Evolutionary conservation across 2,329 filamentous ascomycete species (phyloP).

Genomic region (Hymenoscyphus occultus): DNA sequence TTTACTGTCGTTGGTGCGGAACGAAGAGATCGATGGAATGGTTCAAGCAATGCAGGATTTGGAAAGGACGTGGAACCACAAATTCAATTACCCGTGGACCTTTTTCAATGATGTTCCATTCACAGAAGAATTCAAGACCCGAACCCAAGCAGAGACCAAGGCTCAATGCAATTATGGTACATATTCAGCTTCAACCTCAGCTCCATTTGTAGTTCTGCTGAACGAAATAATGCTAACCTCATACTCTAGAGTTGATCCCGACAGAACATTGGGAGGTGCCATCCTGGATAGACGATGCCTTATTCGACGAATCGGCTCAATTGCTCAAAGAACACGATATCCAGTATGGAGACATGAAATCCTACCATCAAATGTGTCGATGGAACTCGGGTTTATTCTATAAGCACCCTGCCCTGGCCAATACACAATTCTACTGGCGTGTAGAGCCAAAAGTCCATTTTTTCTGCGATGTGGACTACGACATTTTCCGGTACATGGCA

Average conservation of each 20-base stretch:
- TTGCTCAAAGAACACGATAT: constrained; percentile 80
- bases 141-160: constrained; percentile 78
- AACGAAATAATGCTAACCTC: neutral
- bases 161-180: constrained; percentile 82
- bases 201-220: too few species aligned
- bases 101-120: constrained; percentile 98
- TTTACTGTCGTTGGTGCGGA: constrained; percentile 85
- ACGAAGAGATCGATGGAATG: constrained; percentile 82
- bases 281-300: constrained; percentile 84
- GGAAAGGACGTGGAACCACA: constrained; percentile 93
- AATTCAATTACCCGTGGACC: constrained; percentile 99
- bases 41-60: constrained; percentile 86
- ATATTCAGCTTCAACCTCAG: constrained; percentile 17
- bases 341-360: constrained; percentile 84
- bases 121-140: constrained; percentile 84
- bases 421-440: constrained; percentile 94
- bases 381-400: constrained; percentile 99
- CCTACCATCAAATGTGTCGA: constrained; percentile 98
- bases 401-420: constrained; percentile 81
- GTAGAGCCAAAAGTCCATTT: constrained; percentile 98
- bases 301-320: constrained; percentile 81
- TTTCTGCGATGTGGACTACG: constrained; percentile 98
- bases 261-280: constrained; percentile 92
- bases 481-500: constrained; percentile 96
- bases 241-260: constrained; percentile 72